phyloP scores from a whole-genome alignment of 2,329 filamentous ascomycete species.

The Seiridium cupressi region DNA sequence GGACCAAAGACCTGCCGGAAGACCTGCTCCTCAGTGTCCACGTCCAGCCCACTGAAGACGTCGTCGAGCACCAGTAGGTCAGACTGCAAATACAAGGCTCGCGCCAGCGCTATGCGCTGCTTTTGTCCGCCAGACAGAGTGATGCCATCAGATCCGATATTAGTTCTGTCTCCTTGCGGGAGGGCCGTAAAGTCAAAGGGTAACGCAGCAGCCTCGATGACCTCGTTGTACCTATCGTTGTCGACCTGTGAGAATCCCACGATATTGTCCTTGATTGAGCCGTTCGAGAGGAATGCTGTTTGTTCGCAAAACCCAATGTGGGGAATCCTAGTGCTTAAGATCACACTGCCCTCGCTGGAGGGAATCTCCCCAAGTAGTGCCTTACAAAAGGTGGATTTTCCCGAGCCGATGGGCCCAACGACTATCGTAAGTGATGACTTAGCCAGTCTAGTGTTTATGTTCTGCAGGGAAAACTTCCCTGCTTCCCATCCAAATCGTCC shows the following conservation, averaged over 20 bases:
- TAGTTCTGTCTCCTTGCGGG: conserved; percentile 33
- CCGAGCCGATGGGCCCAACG: conserved; percentile 41
- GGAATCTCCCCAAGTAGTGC: conserved; percentile 36
- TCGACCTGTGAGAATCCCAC: conserved; percentile 25
- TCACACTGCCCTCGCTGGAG: conserved; percentile 21
- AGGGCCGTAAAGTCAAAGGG: conserved; percentile 31
- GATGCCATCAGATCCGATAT: conserved; percentile 43
- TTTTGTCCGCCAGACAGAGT: conserved; percentile 46
- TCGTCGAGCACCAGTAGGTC: conserved; percentile 33
- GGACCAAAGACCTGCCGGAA: conserved; percentile 28
- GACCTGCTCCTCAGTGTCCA: conserved; percentile 28
- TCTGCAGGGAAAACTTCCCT: conserved; percentile 21
- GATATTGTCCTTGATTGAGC: conserved; percentile 28
- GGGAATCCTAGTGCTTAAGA: conserved; percentile 14
- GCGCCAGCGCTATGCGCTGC: conserved; percentile 34
- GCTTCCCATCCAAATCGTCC: conserved; percentile 32
- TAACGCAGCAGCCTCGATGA: conserved; percentile 24
- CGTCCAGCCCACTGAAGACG: conserved; percentile 33
- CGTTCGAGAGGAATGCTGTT: conserved; percentile 33
- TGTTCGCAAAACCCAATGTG: conserved; percentile 37
- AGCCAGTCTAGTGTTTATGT: conserved; percentile 31
- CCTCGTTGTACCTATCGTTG: conserved; percentile 22
- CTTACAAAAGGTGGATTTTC: conserved; percentile 43
- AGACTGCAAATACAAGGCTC: conserved; percentile 28
- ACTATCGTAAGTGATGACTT: conserved; percentile 33